Evolutionary conservation across 2,329 filamentous ascomycete species (phyloP), one percentile per base, ranked within the genome.

Genomic region (Berkeleyomyces rouxiae): DNA sequence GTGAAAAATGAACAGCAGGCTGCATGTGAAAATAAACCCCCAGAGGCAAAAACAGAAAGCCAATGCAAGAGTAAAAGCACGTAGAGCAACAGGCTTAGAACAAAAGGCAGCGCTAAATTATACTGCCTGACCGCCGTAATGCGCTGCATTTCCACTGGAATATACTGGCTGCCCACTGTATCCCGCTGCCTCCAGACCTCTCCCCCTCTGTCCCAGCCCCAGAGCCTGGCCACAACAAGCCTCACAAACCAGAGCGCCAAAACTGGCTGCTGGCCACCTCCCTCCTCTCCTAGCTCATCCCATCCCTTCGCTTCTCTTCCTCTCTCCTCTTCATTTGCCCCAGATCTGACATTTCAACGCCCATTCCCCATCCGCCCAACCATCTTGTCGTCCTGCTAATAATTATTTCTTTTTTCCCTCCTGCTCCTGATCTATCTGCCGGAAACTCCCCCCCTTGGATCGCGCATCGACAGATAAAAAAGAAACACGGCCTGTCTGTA

Each of bases 311-410:
- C 39, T 61, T 37, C 16, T 63, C 61, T 53, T 62, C 42, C 42
- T 53, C 58, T 64, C 33, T 58, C 51, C 37, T 51, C 42, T 46
- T 59, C 55, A 51, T 59, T 58, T 61, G 60, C 60, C 51, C 33
- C 51, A 39, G 51, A 55, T 55, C 51, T n/a, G 43, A 46, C 43
- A 46, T 60, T 60, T 43, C n/a, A 46, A 46, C 31, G 16, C 49
- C 33, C 42, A 16, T 60, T 36, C 42, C 16, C 43, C 40, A 46
- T 46, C 40, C 44, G 33, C 43, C 7, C 59, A 42, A 63, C 42
- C 44, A 11, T 43, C 49, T 37, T 39, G 36, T 59, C 61, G 43
- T 51, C 40, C 44, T 63, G 57, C 43, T 51, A 47, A 63, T 63
- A 63, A 49, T 51, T 58, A 47, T 42, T 57, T 57, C 43, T 40